These are phyloP conservation scores for Haberlea rhodopensis DNA, from an alignment of 257 asterid species.

Conservation along the genomic window DNA sequence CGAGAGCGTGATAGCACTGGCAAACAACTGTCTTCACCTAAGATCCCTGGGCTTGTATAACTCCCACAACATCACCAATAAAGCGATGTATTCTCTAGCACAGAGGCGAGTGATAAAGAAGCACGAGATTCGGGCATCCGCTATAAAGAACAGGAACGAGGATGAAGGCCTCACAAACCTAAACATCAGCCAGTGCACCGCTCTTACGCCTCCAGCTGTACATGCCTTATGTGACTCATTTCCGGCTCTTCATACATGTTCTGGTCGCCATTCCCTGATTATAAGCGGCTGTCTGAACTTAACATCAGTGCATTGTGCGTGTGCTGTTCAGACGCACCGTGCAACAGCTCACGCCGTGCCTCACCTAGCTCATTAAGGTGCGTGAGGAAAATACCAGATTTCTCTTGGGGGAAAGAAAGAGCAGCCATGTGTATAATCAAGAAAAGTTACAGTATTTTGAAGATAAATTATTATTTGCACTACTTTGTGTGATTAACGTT, in stretches of 20 bases:
- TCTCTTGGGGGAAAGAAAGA: conserved; percentile 14
- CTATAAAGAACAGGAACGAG: conserved; percentile 54
- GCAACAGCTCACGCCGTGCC: conserved; percentile 39
- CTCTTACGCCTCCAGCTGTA: conserved; percentile 94
- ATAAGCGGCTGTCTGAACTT: conserved; percentile 87
- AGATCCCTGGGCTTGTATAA: conserved; percentile 78
- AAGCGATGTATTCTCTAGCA: conserved; percentile 86
- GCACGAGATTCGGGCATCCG: conserved; percentile 56
- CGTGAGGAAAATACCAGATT: not conserved
- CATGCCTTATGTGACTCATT: conserved; percentile 90
- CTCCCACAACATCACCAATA: conserved; percentile 83
- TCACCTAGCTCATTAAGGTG: conserved; percentile 66
- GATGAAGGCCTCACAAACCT: conserved; percentile 84
- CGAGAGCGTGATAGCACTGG: conserved; percentile 78
- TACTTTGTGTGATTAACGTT: not conserved
- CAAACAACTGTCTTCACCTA: conserved; percentile 73
- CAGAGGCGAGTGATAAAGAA: conserved; percentile 63
- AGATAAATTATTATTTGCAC: no score
- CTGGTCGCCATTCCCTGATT: conserved; percentile 77
- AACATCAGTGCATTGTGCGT: conserved; percentile 84
- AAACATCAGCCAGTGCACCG: no score
- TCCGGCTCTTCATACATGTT: conserved; percentile 90
- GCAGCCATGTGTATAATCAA: conserved; percentile 6
- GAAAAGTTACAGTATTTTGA: no score
- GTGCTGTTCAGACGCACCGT: conserved; percentile 64